Evolutionary conservation across 2,329 filamentous ascomycete genomes (phyloP).

Genomic region (Dothideomycetes sp.): DNA sequence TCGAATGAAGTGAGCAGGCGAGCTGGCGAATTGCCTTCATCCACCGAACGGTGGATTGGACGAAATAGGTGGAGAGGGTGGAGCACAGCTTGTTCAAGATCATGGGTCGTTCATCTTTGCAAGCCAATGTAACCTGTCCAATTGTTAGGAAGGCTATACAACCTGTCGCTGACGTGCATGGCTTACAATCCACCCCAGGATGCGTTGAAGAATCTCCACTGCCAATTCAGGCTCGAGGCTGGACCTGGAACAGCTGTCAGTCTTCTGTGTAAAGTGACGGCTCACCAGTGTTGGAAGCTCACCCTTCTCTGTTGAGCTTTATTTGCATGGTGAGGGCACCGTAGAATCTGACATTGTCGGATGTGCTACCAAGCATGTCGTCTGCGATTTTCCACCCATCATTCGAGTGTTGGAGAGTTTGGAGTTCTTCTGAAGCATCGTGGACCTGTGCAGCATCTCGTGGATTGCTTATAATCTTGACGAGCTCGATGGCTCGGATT

Average conservation of each 20-base stretch:
- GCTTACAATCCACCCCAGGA: conserved; percentile 51
- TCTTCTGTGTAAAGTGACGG: conserved; percentile 1
- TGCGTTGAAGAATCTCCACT: conserved; percentile 46
- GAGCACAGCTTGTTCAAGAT: conserved; percentile 66
- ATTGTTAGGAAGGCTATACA: not conserved
- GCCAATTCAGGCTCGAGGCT: conserved; percentile 47
- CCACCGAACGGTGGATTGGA: conserved; percentile 60
- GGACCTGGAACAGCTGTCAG: conserved; percentile 18
- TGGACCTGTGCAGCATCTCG: conserved; percentile 31
- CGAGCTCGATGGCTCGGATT: conserved; percentile 26
- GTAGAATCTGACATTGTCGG: conserved; percentile 78
- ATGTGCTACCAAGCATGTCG: conserved; percentile 55
- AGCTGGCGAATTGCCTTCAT: conserved; percentile 53
- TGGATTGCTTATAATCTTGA: conserved; percentile 41
- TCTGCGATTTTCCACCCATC: conserved; percentile 82
- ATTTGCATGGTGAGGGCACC: conserved; percentile 86
- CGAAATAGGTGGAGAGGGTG: conserved; percentile 65
- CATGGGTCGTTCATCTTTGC: conserved; percentile 26
- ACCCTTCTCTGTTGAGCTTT: conserved; percentile 60
- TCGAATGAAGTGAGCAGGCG: conserved; percentile 18
- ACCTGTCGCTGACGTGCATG: not conserved
- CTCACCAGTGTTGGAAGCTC: conserved; percentile 10
- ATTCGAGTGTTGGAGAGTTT: conserved; percentile 65
- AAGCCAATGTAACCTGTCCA: conserved; percentile 3
- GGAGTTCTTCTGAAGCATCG: conserved; percentile 61